Percentiles rank a stretch among this genome's conserved stretches.
Conservation (phyloP, 495 filamentous ascomycete species). For the Penicillium herquei region DNA sequence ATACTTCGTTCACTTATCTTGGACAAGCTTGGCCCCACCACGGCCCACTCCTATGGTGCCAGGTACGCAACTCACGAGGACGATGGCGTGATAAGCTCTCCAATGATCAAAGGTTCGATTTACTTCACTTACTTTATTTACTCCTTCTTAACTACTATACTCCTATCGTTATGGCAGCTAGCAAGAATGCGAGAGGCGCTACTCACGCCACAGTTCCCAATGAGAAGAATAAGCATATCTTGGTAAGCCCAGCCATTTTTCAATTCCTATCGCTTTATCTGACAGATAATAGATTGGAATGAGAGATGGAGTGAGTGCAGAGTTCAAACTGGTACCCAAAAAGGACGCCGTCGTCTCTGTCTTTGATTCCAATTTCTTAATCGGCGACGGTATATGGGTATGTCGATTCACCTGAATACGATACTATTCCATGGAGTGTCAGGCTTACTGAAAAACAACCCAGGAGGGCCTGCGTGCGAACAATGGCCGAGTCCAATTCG, state of each 20-base stretch:
- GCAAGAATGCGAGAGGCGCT: background rate
- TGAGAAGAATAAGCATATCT: background rate
- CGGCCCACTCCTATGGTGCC: too few relatives aligned
- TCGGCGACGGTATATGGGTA: background rate
- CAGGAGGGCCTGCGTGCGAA: background rate
- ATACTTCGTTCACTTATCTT: too few relatives aligned
- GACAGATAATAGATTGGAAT: background rate
- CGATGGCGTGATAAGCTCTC: too few relatives aligned
- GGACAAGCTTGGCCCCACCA: too few relatives aligned
- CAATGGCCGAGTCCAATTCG: background rate
- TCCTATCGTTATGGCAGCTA: background rate
- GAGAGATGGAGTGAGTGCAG: background rate
- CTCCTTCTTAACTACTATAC: too few relatives aligned
- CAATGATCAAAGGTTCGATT: too few relatives aligned
- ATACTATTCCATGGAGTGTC: background rate
- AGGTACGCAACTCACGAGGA: too few relatives aligned
- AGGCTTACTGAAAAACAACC: background rate
- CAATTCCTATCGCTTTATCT: too few relatives aligned
- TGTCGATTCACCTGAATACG: background rate
- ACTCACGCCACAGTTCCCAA: background rate
- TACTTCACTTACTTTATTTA: too few relatives aligned
- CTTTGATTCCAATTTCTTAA: background rate
- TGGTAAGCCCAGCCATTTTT: background rate
- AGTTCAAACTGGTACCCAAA: background rate
- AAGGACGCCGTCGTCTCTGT: slow-evolving; percentile 1